phyloP scores from a whole-genome alignment of 495 filamentous ascomycete species.

The Talaromyces nanjingensis region DNA sequence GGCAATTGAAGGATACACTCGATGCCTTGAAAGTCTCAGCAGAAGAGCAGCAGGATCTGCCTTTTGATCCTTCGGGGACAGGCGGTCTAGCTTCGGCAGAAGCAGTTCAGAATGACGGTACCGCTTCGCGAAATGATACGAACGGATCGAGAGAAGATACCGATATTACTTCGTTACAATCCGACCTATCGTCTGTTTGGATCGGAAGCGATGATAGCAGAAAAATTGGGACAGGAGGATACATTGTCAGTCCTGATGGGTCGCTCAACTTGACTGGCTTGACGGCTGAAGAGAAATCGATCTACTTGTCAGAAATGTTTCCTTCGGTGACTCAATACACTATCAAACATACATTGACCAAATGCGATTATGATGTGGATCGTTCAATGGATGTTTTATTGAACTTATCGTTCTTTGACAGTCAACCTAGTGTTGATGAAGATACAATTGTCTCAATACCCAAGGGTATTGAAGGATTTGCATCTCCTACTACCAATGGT shows the following conservation, averaged over 20 bases:
- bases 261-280: conserved; percentile 38
- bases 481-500: conserved; percentile 22
- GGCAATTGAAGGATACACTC: conserved; percentile 46
- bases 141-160: conserved; percentile 31
- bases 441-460: conserved; percentile 37
- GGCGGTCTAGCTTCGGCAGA: conserved; percentile 30
- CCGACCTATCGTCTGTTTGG: conserved; percentile 18
- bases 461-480: conserved; percentile 79
- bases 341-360: conserved; percentile 57
- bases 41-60: conserved; percentile 55
- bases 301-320: conserved; percentile 60
- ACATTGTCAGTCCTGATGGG: conserved; percentile 27
- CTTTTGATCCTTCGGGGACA: conserved; percentile 74
- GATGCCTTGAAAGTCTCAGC: conserved; percentile 53
- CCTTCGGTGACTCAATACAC: conserved; percentile 55
- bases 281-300: conserved; percentile 49
- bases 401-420: conserved; percentile 64
- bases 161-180: conserved; percentile 34
- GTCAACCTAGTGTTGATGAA: conserved; percentile 29
- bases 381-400: conserved; percentile 75
- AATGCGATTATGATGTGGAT: conserved; percentile 54
- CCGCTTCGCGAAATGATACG: conserved; percentile 20
- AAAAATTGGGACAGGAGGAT: conserved; percentile 15
- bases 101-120: conserved; percentile 17
- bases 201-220: conserved; percentile 14